phyloP scores from a whole-genome alignment of 768 basidiomycete species.

The Pholiota microspora region DNA sequence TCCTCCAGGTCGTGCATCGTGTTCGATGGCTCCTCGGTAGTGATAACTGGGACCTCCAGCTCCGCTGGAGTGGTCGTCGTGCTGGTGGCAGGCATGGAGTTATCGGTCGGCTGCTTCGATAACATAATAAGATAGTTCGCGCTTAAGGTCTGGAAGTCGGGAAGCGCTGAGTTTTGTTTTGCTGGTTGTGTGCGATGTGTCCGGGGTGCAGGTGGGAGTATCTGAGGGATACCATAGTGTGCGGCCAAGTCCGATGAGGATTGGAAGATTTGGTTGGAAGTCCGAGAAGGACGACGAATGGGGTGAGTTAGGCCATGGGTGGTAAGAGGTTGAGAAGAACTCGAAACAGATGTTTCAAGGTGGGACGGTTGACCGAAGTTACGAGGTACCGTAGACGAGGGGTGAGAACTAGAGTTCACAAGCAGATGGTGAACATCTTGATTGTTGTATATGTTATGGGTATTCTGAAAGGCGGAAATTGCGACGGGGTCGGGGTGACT shows the following conservation, averaged over 20 bases:
- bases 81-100: conserved; percentile 31
- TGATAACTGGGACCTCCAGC: conserved; percentile 23
- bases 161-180: conserved; percentile 26
- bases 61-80: conserved; percentile 22
- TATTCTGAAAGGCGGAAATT: conserved; percentile 47
- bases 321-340: conserved; percentile 32
- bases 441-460: conserved; percentile 28
- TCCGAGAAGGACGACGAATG: conserved; percentile 58
- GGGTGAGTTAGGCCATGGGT: conserved; percentile 60
- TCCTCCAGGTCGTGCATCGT: conserved; percentile 18
- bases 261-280: conserved; percentile 61
- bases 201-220: conserved; percentile 65
- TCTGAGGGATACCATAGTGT: conserved; percentile 78
- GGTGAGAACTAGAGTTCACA: conserved; percentile 50
- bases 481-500: conserved; percentile 36
- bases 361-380: conserved; percentile 35
- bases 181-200: conserved; percentile 45
- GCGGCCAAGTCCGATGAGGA: conserved; percentile 67
- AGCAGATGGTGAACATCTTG: conserved; percentile 46
- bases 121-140: conserved; percentile 73
- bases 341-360: conserved; percentile 62
- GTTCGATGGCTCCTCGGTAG: conserved; percentile 15
- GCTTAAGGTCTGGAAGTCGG: conserved; percentile 50
- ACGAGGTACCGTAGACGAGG: conserved; percentile 37
- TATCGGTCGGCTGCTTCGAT: conserved; percentile 43